Evolutionary conservation across 768 basidiomycete genomes (phyloP), one percentile per base, ranked within the genome.

Genomic region (Suillus fuscotomentosus): DNA sequence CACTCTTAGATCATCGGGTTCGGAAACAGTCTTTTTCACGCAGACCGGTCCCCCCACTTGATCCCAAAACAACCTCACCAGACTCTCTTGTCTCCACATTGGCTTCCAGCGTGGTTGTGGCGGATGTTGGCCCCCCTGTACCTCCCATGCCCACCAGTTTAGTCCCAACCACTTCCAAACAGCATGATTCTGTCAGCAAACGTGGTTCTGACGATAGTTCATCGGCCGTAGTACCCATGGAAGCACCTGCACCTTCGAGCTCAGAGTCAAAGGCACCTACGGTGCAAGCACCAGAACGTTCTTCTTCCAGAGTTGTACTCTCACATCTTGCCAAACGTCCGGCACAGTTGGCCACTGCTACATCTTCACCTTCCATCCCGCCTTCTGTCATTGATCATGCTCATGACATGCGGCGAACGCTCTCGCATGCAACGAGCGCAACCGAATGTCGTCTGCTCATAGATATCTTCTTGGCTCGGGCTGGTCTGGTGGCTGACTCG

Each of bases 371-470:
- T 38, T 34, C n/a, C 45, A 38, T 63, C 14, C 63, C 75, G n/a
- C 70, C 74, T 20, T 67, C 76, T 45, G 65, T 86, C 24, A 68
- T 81, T 45, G 79, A 82, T 47, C 73, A 88, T 63, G 83, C 88
- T 31, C 77, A 80, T 13, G 88, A 93, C 60, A 84, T 97, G 78
- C 87, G 90, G 39, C 81, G 82, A 22, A 79, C 91, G 63, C 76
- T 96, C 20, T 75, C 83, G 10, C 84, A 78, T 59, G 93, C 94
- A 15, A 89, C 89, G 2, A 87, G 83, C 50, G 90, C 85, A 54
- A 87, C 89, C 65, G 95, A 97, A 78, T 95, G 94, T 72, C 90
- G 91, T 60, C 79, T 95, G 50, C 87, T 96, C 63, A 82, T 94
- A 36, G 89, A 93, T 67, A 91, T 94, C 81, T 90, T 92, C 77